Evolutionary conservation across 306 rosid species (phyloP), one percentile per base, ranked within the genome.

Genomic region (Hippophae rhamnoides): DNA sequence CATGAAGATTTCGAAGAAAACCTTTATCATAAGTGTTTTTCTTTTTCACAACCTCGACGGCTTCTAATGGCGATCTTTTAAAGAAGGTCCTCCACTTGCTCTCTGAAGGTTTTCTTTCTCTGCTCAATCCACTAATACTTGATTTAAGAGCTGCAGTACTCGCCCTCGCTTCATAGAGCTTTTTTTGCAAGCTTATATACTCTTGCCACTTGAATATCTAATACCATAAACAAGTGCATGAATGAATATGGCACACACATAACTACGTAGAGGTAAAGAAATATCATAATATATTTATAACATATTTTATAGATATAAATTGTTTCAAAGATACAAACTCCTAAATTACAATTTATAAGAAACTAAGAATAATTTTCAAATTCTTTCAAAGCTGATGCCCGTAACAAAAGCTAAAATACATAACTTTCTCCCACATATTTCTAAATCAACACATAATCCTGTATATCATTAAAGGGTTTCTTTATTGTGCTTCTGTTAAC

Each of bases 181-280:
- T 87, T 80, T 70, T 80, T 72, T 83, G 93, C 92, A 81, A 80
- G 54, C 72, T 79, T 58, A 80, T 43, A 73, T 85, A 78, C 31
- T 88, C 93, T 73, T 88, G 90, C 99, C 99, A 92, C 84, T 92
- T 92, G 64, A 78, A 80, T 47, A 90, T 88, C 99, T 88, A 84
- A 43, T 75, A 68, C 48, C 38, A 52, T 51, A 78, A 25, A 74
- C 62, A 64, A 51, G 46, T 26, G 10, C 5, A 53, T 25, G 7
- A 65, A 59, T 47, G 43, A 18, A 18, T 18, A 18, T 18, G 23
- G 38, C 38, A 1, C 5, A 31, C 5, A 31, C 0, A 31, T 4
- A 31, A 31, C 38, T 2, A 31, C 38, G 38, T 31, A 31, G 38
- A 31, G 4, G 3, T 31, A 31, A 31, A 31, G 38, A 31, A 31